Evolutionary conservation across 1,139 yeast species (phyloP).

Genomic region (Kodamaea anthophila): DNA sequence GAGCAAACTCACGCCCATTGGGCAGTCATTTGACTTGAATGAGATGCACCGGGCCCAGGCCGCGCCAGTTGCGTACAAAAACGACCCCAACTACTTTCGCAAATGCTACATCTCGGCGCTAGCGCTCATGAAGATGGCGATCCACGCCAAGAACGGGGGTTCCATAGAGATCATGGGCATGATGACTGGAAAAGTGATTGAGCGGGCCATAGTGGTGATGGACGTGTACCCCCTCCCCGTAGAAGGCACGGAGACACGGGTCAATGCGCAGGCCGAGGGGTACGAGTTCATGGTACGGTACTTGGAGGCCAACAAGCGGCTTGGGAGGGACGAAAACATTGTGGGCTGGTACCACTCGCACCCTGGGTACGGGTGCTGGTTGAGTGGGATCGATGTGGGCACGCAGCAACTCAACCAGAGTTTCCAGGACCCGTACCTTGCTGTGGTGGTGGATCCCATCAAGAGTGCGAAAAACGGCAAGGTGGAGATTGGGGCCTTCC

Average conservation of each 20-base stretch:
- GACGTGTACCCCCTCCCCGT: slow-evolving; percentile 88
- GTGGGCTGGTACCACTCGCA: slow-evolving; percentile 99
- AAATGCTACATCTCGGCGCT: slow-evolving; percentile 64
- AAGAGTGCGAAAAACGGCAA: slow-evolving; percentile 58
- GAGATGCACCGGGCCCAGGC: too few species aligned
- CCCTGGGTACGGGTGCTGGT: slow-evolving; percentile 97
- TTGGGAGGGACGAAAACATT: slow-evolving; percentile 48
- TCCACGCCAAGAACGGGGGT: slow-evolving; percentile 83
- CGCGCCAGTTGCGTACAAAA: too few species aligned
- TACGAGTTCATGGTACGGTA: slow-evolving; percentile 92
- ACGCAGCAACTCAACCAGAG: slow-evolving; percentile 82
- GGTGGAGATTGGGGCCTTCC: slow-evolving; percentile 86
- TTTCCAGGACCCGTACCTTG: slow-evolving; percentile 88
- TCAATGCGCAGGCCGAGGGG: slow-evolving; percentile 90
- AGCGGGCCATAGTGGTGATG: slow-evolving; percentile 58
- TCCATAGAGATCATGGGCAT: slow-evolving; percentile 94
- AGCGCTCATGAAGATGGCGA: slow-evolving; percentile 73
- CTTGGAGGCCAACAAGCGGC: slow-evolving; percentile 51
- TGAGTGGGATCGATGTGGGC: slow-evolving; percentile 83
- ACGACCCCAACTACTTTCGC: slow-evolving; percentile 54
- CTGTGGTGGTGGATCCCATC: slow-evolving; percentile 81
- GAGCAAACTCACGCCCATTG: not conserved
- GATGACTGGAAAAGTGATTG: slow-evolving; percentile 70
- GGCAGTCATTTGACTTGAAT: not conserved
- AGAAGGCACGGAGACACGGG: slow-evolving; percentile 93